phyloP scores from a whole-genome alignment of 2,329 filamentous ascomycete species.

The Beauveria sp. region DNA sequence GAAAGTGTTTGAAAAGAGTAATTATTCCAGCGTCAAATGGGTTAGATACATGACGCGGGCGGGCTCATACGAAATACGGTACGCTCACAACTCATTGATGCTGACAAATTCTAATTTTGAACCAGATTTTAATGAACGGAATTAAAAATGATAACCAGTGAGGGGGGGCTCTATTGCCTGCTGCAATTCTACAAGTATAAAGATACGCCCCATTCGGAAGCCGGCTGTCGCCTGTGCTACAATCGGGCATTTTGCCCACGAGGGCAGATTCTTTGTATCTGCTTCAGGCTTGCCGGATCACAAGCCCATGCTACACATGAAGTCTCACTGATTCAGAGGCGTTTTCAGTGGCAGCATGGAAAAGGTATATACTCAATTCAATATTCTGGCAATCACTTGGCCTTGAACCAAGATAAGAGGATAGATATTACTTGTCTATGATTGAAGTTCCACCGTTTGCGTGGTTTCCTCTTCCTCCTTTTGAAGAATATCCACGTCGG shows the following conservation, averaged over 20 bases:
- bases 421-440: not conserved
- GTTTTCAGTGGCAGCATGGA: not conserved
- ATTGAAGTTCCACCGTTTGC: constrained; percentile 15
- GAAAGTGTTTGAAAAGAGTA: constrained; percentile 99
- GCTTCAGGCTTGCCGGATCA: not conserved
- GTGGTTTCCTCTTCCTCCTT: not conserved
- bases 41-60: constrained; percentile 98
- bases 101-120: constrained; percentile 3
- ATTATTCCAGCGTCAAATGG: constrained; percentile 99
- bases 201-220: not conserved
- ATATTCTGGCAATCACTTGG: not conserved
- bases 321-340: not conserved
- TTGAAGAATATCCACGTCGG: not conserved
- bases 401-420: not conserved
- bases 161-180: too few relatives aligned
- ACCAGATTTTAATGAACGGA: constrained; percentile 23
- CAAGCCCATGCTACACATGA: not conserved
- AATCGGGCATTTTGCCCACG: too few relatives aligned
- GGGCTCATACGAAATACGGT: constrained; percentile 96
- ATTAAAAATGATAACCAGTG: too few relatives aligned
- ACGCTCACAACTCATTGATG: constrained; percentile 15
- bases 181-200: not conserved
- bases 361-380: not conserved
- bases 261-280: too few relatives aligned
- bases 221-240: too few relatives aligned